Evolutionary conservation across 768 basidiomycete species (phyloP).

Genomic region (Sistotremastrum niveocremeum): DNA sequence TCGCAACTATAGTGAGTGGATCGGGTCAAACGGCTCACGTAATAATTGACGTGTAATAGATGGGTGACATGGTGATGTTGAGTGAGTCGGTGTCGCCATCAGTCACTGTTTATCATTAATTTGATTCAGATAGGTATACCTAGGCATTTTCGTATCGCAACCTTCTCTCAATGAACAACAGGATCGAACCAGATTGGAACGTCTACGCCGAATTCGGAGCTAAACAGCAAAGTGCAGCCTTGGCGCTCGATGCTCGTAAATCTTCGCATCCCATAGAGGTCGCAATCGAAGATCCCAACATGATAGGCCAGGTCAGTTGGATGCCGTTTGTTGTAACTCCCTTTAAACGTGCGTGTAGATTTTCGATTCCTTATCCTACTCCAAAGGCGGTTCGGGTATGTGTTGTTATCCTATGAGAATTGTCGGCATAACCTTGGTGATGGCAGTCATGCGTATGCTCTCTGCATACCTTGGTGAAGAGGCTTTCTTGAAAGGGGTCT

Average conservation of each 20-base stretch:
- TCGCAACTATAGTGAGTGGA: slow-evolving; percentile 60
- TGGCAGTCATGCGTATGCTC: slow-evolving; percentile 82
- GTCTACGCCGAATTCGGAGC: slow-evolving; percentile 72
- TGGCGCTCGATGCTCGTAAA: slow-evolving; percentile 68
- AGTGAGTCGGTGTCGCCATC: slow-evolving; percentile 34
- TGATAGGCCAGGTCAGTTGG: slow-evolving; percentile 52
- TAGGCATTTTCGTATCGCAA: not conserved
- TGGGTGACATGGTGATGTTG: slow-evolving; percentile 55
- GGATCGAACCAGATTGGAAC: slow-evolving; percentile 78
- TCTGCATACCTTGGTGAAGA: slow-evolving; percentile 82
- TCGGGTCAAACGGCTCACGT: not conserved
- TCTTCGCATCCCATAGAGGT: slow-evolving; percentile 93
- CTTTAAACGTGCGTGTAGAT: slow-evolving; percentile 33
- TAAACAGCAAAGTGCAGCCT: slow-evolving; percentile 60
- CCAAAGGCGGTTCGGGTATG: slow-evolving; percentile 67
- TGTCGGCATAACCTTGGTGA: not conserved
- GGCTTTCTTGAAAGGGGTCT: slow-evolving; percentile 75
- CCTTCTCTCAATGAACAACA: slow-evolving; percentile 14
- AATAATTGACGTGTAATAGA: slow-evolving; percentile 22
- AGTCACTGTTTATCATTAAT: slow-evolving; percentile 29
- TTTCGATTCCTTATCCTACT: slow-evolving; percentile 80
- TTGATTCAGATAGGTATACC: too few species aligned
- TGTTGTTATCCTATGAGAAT: not conserved
- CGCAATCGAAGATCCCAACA: slow-evolving; percentile 72
- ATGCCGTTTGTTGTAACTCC: not conserved